These are phyloP conservation scores for Senna tora DNA, from an alignment of 306 rosid species.

Conservation along the genomic window DNA sequence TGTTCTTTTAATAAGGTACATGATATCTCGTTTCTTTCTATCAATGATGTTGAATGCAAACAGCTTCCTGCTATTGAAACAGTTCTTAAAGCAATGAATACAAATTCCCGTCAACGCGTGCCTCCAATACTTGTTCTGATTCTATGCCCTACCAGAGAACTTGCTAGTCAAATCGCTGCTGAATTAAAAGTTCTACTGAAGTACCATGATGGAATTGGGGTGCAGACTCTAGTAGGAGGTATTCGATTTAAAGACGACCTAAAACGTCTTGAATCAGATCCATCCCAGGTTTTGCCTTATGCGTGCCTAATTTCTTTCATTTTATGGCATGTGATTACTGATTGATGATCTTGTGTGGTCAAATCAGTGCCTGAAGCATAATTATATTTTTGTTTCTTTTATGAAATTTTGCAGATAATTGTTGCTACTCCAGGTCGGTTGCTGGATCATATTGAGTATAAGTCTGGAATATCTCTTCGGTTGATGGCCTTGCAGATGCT, in stretches of 20 bases:
- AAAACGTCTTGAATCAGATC: constrained; percentile 81
- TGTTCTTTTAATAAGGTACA: constrained; percentile 29
- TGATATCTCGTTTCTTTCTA: constrained; percentile 26
- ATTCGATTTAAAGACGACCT: constrained; percentile 86
- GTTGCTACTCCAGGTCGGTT: constrained; percentile 98
- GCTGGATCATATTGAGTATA: constrained; percentile 89
- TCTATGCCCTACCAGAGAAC: constrained; percentile 96
- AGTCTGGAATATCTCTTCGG: constrained; percentile 76
- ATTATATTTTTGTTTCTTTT: constrained; percentile 19
- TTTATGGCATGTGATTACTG: constrained; percentile 11
- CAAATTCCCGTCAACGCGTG: constrained; percentile 57
- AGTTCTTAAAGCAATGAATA: constrained; percentile 73
- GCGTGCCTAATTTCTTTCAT: constrained; percentile 27
- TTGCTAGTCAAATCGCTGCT: constrained; percentile 90
- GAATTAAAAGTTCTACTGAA: constrained; percentile 76
- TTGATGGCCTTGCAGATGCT: constrained; percentile 91
- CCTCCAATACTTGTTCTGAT: constrained; percentile 77
- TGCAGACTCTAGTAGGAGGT: constrained; percentile 92
- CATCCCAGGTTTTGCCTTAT: constrained; percentile 74
- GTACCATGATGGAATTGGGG: constrained; percentile 78
- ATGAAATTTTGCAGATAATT: constrained; percentile 62
- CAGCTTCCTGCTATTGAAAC: constrained; percentile 99
- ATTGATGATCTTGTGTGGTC: constrained; percentile 24
- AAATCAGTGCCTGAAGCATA: constrained; percentile 16
- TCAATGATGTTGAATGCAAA: constrained; percentile 55